Conservation (phyloP, 257 asterid genomes). For the Solanum arcanum region DNA sequence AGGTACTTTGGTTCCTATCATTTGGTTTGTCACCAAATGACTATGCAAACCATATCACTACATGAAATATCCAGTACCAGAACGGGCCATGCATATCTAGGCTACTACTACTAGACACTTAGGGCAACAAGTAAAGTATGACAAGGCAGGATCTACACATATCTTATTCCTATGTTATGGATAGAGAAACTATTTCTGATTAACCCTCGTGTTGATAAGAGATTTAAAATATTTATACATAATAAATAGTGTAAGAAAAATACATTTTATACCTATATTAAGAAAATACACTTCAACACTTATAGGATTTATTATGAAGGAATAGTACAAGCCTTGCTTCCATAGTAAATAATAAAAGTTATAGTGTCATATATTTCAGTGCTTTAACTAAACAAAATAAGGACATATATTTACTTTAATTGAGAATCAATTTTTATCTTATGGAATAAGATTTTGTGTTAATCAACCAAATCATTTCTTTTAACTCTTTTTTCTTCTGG, state of each 20-base stretch:
- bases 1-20: too few species aligned
- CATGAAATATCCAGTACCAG: too few species aligned
- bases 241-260: not conserved
- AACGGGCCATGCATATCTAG: too few species aligned
- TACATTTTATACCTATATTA: not conserved
- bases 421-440: not conserved
- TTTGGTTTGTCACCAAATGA: too few species aligned
- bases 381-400: not conserved
- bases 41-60: too few species aligned
- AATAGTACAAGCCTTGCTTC: not conserved
- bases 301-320: not conserved
- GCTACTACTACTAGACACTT: too few species aligned
- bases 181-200: not conserved
- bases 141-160: not conserved
- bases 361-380: not conserved
- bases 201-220: not conserved
- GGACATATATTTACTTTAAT: not conserved
- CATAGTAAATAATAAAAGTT: not conserved
- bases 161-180: not conserved
- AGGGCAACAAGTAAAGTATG: not conserved
- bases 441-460: not conserved
- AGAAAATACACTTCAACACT: not conserved
- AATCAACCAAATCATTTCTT: not conserved
- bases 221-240: not conserved
- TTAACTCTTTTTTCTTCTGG: not conserved